These are phyloP conservation scores for Vigna mungo DNA, from an alignment of 306 rosid species.

Conservation along the genomic window DNA sequence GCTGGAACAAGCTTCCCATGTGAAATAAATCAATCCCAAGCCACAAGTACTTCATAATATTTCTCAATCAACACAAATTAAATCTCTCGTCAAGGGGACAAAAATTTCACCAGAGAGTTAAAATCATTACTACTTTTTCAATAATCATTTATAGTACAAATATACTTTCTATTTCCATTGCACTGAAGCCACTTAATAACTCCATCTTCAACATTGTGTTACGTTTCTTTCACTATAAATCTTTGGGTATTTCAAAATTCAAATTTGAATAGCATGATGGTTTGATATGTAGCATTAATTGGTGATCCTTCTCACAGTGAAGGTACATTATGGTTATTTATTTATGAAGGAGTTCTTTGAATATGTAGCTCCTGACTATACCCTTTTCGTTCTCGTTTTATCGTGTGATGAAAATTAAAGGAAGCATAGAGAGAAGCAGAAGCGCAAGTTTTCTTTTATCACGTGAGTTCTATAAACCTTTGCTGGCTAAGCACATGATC, in stretches of 20 bases:
- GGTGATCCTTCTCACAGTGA: not conserved
- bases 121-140: not conserved
- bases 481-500: constrained; percentile 40
- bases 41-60: not conserved
- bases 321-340: not conserved
- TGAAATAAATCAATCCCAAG: not conserved
- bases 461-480: constrained; percentile 50
- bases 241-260: not conserved
- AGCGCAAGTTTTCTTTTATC: constrained; percentile 45
- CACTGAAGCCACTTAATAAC: not conserved
- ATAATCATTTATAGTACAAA: not conserved
- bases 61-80: not conserved
- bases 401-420: constrained; percentile 42
- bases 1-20: not conserved
- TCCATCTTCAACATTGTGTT: no score
- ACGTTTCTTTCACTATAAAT: not conserved
- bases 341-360: constrained; percentile 9
- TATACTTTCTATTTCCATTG: not conserved
- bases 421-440: not conserved
- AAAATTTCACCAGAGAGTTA: not conserved
- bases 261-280: constrained; percentile 7
- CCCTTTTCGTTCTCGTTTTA: not conserved
- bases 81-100: not conserved
- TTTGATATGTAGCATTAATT: not conserved
- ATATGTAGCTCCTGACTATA: constrained; percentile 9